A percentile compares a stretch with the other conserved stretches of the same genome.
Evolutionary conservation across 192 early-diverging fungal genomes (phyloP).

Genomic region (Jimgerdemannia lactiflua): DNA sequence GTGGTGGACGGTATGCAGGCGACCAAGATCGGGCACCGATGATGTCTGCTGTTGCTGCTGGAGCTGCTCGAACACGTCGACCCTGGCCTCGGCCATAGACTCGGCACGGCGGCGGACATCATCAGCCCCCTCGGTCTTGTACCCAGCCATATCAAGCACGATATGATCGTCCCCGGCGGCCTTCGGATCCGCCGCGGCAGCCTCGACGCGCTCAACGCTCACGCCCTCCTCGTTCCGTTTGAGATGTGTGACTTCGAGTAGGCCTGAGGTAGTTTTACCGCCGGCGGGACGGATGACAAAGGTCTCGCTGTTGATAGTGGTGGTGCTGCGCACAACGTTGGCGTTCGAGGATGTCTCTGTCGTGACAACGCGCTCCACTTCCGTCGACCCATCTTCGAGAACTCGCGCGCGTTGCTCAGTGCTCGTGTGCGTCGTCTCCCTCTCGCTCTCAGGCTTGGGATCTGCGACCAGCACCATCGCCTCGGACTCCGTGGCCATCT

Average conservation of each 20-base stretch:
- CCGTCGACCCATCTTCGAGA: conserved; percentile 16
- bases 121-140: conserved; percentile 33
- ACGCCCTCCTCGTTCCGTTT: neutral
- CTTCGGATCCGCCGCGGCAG: neutral
- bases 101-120: neutral
- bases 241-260: conserved; percentile 23
- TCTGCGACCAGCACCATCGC: neutral
- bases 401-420: neutral
- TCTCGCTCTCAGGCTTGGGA: neutral
- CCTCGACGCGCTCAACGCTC: neutral
- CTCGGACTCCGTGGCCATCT: neutral
- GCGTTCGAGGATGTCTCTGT: neutral
- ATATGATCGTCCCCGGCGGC: conserved; percentile 18
- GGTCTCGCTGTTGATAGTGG: conserved; percentile 23
- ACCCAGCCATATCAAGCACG: conserved; percentile 50
- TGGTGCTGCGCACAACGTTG: conserved; percentile 14
- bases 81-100: neutral
- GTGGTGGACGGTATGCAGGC: neutral
- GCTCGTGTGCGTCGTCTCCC: neutral
- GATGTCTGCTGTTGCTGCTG: too few species aligned
- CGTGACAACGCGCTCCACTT: conserved; percentile 15
- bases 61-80: neutral
- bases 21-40: too few species aligned
- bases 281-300: conserved; percentile 26
- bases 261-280: conserved; percentile 16